Evolutionary conservation across 371 early-diverging fungal genomes (phyloP), one percentile per base, ranked within the genome.

Genomic region (Lichtheimia ramosa): DNA sequence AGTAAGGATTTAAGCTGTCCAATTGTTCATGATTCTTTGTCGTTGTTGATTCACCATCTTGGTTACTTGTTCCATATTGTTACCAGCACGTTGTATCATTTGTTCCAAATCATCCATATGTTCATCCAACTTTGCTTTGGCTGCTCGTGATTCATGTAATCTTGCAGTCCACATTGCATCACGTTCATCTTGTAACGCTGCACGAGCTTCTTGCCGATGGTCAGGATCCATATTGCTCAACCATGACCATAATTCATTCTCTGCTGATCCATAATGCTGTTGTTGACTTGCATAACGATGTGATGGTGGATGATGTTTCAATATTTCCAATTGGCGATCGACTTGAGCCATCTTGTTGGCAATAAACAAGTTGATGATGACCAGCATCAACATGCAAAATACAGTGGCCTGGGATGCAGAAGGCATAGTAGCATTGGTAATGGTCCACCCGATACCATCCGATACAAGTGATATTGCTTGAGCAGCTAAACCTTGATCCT

Each of bases 311-410:
- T 54, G 54, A 4, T n/a, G 39, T 40, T 46, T 46, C 7, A 46
- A 10, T 10, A 46, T 7, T 7, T 51, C 56, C 13, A 78, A 49
- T 51, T 69, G 70, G 23, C 56, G 64, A 49, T 74, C 79, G 16
- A 79, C 65, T 18, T 62, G 59, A 14, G 72, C 62, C 70, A 79
- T 69, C 54, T 75, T 79, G 2, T 56, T 54, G 15, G 76, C 79
- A 54, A 75, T 75, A 34, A 65, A 71, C 10, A 73, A 51, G 28
- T 75, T 79, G 28, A 64, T 65, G 14, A 70, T 13, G 8, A 75
- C 66, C 68, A 79, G 70, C 12, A 74, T 21, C 5, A 63, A 40
- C 72, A 79, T 66, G 51, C 66, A 71, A 7, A 75, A 12, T n/a
- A 68, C 64, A 7, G 74, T 66, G 5, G 69, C 15, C 41, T 75